Conservation (phyloP, 805 yeast species). For the Candida orba region DNA sequence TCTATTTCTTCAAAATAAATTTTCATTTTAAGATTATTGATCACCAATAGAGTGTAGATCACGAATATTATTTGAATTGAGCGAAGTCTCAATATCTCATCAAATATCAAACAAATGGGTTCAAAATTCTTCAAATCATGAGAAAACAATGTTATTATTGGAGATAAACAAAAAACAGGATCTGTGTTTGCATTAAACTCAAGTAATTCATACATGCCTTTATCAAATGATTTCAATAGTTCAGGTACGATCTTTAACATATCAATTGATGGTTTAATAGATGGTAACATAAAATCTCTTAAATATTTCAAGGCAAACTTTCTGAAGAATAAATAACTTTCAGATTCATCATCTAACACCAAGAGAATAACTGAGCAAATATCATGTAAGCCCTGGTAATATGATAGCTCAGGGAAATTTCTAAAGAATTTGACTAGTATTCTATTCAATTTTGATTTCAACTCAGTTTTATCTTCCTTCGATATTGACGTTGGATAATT, state of each 20-base stretch:
- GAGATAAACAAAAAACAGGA: conserved; percentile 67
- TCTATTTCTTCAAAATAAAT: conserved; percentile 29
- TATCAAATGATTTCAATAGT: conserved; percentile 45
- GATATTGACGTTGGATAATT: conserved; percentile 25
- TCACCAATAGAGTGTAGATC: conserved; percentile 51
- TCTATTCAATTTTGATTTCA: conserved; percentile 22
- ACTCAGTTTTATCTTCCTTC: conserved; percentile 14
- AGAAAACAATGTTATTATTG: conserved; percentile 69
- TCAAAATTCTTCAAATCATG: conserved; percentile 53
- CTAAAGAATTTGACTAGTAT: conserved; percentile 51
- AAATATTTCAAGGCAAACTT: conserved; percentile 52
- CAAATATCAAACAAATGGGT: conserved; percentile 59
- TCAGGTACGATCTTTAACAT: conserved; percentile 64
- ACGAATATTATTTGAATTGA: conserved; percentile 51
- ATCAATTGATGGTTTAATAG: conserved; percentile 55
- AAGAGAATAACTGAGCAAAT: conserved; percentile 61
- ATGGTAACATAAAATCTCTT: conserved; percentile 80
- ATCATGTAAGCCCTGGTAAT: conserved; percentile 94
- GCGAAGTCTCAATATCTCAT: conserved; percentile 50
- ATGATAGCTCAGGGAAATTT: conserved; percentile 53
- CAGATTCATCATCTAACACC: conserved; percentile 34
- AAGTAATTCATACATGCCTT: conserved; percentile 28
- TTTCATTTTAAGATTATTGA: conserved; percentile 30
- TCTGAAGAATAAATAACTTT: conserved; percentile 34
- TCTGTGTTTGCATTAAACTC: conserved; percentile 38